Conservation (phyloP, 2,329 filamentous ascomycete species). For the Dactylellina leptospora region DNA sequence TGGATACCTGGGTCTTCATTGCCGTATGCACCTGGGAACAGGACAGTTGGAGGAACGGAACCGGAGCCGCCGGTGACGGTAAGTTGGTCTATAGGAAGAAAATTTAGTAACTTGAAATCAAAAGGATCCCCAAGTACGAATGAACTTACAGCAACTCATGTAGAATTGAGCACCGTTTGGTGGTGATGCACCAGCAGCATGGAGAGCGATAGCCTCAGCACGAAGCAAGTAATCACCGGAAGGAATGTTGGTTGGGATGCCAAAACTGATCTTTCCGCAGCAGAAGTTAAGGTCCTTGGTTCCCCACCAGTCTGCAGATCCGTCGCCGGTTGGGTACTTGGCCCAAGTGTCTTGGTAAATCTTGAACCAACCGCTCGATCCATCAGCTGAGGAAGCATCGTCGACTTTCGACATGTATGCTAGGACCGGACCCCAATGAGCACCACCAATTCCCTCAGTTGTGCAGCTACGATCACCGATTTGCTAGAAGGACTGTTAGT, state of each 20-base stretch:
- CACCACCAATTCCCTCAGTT: slow-evolving; percentile 66
- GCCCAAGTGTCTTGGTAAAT: slow-evolving; percentile 62
- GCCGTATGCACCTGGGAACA: slow-evolving; percentile 64
- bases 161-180: slow-evolving; percentile 52
- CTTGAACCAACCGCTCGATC: slow-evolving; percentile 66
- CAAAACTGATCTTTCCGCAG: slow-evolving; percentile 61
- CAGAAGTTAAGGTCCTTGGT: slow-evolving; percentile 61
- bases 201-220: slow-evolving; percentile 67
- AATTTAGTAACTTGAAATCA: background rate
- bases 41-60: slow-evolving; percentile 60
- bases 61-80: slow-evolving; percentile 39
- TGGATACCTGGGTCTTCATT: slow-evolving; percentile 63
- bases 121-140: background rate
- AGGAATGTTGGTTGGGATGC: slow-evolving; percentile 65
- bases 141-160: slow-evolving; percentile 49
- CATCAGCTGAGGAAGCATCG: slow-evolving; percentile 64
- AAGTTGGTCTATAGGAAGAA: slow-evolving; percentile 26
- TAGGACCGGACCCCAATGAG: slow-evolving; percentile 67
- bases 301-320: slow-evolving; percentile 64
- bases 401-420: slow-evolving; percentile 66
- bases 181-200: slow-evolving; percentile 61
- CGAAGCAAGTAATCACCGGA: slow-evolving; percentile 68
- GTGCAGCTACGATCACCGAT: slow-evolving; percentile 63
- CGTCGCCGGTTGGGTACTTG: slow-evolving; percentile 59
- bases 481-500: slow-evolving; percentile 58